phyloP scores from a whole-genome alignment of 768 basidiomycete species.

The Tephrocybe sp. region DNA sequence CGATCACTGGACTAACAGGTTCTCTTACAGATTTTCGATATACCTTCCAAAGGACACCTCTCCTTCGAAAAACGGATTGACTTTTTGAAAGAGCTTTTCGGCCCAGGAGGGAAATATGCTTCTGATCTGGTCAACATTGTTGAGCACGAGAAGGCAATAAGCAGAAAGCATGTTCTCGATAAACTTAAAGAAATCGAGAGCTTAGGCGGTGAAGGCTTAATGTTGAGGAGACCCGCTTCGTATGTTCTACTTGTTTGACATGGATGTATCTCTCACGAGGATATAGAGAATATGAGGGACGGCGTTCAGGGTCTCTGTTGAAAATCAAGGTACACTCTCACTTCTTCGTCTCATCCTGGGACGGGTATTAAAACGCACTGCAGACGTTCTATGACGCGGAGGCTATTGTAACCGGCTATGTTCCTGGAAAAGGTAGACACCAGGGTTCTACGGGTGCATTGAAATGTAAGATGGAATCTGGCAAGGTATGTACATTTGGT shows the following conservation, averaged over 20 bases:
- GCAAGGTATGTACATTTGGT: conserved; percentile 43
- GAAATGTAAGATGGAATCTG: conserved; percentile 60
- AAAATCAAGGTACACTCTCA: conserved; percentile 48
- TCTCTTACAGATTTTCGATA: conserved; percentile 51
- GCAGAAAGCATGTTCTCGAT: conserved; percentile 51
- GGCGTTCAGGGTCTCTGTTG: conserved; percentile 45
- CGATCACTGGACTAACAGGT: not conserved
- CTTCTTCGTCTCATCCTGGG: not conserved
- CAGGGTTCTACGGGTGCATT: conserved; percentile 49
- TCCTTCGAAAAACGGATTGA: conserved; percentile 54
- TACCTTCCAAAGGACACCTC: conserved; percentile 45
- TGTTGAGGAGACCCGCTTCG: conserved; percentile 54
- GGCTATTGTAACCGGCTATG: conserved; percentile 58
- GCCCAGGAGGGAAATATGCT: conserved; percentile 41
- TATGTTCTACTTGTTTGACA: conserved; percentile 23
- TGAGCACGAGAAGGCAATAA: conserved; percentile 43
- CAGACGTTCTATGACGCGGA: conserved; percentile 63
- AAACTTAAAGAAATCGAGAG: conserved; percentile 54
- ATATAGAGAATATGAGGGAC: conserved; percentile 47
- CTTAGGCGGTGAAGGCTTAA: conserved; percentile 58
- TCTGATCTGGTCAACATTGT: conserved; percentile 46
- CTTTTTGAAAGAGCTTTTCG: conserved; percentile 45
- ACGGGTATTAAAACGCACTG: not conserved
- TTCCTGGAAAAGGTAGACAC: conserved; percentile 50
- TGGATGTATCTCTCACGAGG: not conserved